Base-by-base conservation (phyloP, 345 rosid species). In the Trapa bicornis region DNA sequence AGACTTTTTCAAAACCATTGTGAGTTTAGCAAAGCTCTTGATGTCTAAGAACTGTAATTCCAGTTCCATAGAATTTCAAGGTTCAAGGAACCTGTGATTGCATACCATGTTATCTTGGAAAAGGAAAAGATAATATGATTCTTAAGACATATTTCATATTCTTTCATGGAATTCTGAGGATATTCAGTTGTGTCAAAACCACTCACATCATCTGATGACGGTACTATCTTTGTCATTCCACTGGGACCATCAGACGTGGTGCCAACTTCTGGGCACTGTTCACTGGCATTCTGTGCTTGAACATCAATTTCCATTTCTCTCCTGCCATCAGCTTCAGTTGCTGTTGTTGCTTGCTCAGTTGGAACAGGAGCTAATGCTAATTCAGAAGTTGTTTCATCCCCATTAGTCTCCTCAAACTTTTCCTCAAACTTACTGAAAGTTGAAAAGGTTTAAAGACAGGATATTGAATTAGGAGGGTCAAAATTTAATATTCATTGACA, bases 151-250 rank as follows among this genome's bases (percentile, higher is more conserved):
- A 4, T 54, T 54, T 54, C 60, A 9, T 54, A 1, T 54, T 22
- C 60, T 54, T 54, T 15, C 22, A 13, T 11, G 7, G 33, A 12
- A 54, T 22, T 22, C 11, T 5, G 58, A 53, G 62, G 33, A 57
- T 57, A 7, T 57, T 57, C 29, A 57, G 33, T 32, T 15, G 12
- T 8, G 37, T 33, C 12, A 65, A 22, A 17, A 6, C 16, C 16
- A 65, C 67, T 65, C 29, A 65, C 67, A 64, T 64, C 53, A 29
- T 65, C 67, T 22, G 47, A 65, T 65, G 67, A 42, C 22, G 67
- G 67, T 29, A 65, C 67, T 7, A 65, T 65, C 52, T 65, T 65
- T 47, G 47, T 65, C 10, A 65, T 65, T 5, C 67, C 52, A 65
- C 67, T 37, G 22, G 50, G 37, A 29, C 15, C 37, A 32, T 41